A percentile compares a stretch with the other conserved stretches of the same genome.
Conservation (phyloP, 257 asterid species). For the Leonotis leonurus region DNA sequence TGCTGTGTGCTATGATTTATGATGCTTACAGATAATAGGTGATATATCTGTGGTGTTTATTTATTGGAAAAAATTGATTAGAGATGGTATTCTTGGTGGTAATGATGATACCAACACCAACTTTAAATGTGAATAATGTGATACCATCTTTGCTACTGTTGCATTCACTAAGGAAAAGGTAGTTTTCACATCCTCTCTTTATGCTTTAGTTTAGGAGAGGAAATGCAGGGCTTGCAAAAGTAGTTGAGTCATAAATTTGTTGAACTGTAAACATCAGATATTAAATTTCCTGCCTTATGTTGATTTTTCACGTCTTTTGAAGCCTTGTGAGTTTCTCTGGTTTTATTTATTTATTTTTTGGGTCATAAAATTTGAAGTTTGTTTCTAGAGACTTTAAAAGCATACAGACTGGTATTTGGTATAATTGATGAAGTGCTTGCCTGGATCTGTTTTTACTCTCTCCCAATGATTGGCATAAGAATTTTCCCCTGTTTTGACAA, state of each 20-base stretch:
- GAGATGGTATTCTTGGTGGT: background rate
- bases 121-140: background rate
- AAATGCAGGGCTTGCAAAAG: background rate
- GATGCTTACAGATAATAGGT: too few relatives aligned
- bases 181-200: too few relatives aligned
- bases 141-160: background rate
- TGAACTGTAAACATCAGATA: background rate
- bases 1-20: background rate
- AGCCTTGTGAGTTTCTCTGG: background rate
- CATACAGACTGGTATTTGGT: background rate
- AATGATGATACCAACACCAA: background rate
- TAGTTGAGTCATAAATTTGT: conserved; percentile 11
- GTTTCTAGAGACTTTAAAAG: background rate
- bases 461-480: background rate
- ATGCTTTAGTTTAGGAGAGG: background rate
- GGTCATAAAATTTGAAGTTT: background rate
- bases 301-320: too few relatives aligned
- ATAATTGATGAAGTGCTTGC: background rate
- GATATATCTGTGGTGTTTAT: background rate
- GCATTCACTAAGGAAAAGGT: too few relatives aligned
- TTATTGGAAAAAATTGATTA: background rate
- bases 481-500: too few relatives aligned
- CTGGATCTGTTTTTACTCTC: background rate
- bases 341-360: background rate
- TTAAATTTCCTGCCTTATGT: too few relatives aligned